Percentiles rank a stretch among this genome's conserved stretches.
These are phyloP conservation scores for Nelumbo lutea DNA, from an alignment of 164 flowering plant genomes.

Conservation along the genomic window DNA sequence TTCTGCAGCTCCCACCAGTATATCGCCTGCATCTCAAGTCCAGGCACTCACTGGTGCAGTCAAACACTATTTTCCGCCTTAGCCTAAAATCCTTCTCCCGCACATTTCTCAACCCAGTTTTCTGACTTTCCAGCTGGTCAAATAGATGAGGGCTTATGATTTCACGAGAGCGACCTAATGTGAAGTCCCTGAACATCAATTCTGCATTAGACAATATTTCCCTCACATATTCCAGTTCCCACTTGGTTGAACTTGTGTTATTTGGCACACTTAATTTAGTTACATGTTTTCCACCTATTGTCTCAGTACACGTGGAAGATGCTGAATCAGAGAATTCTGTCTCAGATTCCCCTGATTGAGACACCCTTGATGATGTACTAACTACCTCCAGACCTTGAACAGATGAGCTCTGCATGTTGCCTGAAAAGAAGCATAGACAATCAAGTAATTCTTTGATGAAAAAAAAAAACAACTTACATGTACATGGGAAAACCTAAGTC, in stretches of 20 bases:
- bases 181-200: constrained; percentile 49
- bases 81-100: constrained; percentile 21
- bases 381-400: constrained; percentile 37
- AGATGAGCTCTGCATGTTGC: constrained; percentile 43
- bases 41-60: constrained; percentile 67
- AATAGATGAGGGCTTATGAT: constrained; percentile 61
- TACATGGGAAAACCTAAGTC: not conserved
- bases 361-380: constrained; percentile 26
- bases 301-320: constrained; percentile 41
- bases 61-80: constrained; percentile 51
- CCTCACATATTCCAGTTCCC: constrained; percentile 65
- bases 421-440: constrained; percentile 30
- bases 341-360: constrained; percentile 34
- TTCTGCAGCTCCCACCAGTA: constrained; percentile 43
- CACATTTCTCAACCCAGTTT: constrained; percentile 14
- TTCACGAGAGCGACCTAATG: constrained; percentile 42
- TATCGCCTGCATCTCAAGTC: constrained; percentile 52
- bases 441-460: not conserved
- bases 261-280: constrained; percentile 1
- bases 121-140: constrained; percentile 52
- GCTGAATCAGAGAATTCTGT: constrained; percentile 79
- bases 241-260: constrained; percentile 19
- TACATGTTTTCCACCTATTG: constrained; percentile 15
- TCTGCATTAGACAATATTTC: constrained; percentile 47
- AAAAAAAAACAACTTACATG: not conserved